phyloP scores from a whole-genome alignment of 1,139 yeast species.

The Saccharomyces pastorianus region DNA sequence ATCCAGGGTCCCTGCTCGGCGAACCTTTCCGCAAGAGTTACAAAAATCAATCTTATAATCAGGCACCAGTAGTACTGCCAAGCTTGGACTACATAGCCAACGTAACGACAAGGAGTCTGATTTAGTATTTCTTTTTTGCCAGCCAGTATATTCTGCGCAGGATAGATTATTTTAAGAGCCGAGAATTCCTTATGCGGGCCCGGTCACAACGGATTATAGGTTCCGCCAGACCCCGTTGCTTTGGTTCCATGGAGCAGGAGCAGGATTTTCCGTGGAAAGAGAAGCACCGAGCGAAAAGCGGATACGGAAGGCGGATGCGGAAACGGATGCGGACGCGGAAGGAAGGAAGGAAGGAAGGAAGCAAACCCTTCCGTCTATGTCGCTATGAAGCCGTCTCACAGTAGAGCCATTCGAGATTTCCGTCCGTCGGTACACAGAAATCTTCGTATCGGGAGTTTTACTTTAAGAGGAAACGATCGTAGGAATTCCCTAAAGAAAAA shows the following conservation, averaged over 20 bases:
- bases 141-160: neutral
- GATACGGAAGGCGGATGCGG: neutral
- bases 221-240: neutral
- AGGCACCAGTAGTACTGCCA: neutral
- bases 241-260: neutral
- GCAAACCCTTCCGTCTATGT: neutral
- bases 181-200: neutral
- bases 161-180: neutral
- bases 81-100: neutral
- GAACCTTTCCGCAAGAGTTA: too few relatives aligned
- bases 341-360: neutral
- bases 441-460: neutral
- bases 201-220: neutral
- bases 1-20: neutral
- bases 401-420: neutral
- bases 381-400: neutral
- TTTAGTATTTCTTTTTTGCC: neutral
- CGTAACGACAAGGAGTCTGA: neutral
- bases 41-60: neutral
- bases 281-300: neutral
- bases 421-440: neutral
- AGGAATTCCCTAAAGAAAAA: neutral
- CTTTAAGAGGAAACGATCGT: neutral
- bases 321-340: neutral
- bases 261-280: neutral